phyloP scores from a whole-genome alignment of 176 grass and related monocot genomes.

The Puya raimondii region DNA sequence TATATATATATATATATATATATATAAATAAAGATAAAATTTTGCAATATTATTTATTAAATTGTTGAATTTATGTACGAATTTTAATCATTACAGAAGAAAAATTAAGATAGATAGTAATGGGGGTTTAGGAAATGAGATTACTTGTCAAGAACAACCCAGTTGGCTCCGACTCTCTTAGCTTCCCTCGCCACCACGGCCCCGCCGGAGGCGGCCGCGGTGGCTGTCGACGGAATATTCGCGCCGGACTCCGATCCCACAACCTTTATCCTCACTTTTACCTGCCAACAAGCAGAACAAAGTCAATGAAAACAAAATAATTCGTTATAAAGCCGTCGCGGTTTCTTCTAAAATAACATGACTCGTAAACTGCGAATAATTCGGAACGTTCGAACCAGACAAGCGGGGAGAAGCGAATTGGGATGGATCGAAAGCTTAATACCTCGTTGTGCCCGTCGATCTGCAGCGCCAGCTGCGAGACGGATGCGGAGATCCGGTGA shows the following conservation, averaged over 20 bases:
- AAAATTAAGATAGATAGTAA: background rate
- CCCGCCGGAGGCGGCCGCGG: background rate
- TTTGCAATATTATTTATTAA: no score
- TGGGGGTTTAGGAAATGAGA: background rate
- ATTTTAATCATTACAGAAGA: no score
- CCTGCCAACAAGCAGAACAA: background rate
- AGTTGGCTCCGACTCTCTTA: slow-evolving; percentile 24
- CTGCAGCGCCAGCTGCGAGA: slow-evolving; percentile 24
- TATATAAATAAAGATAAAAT: no score
- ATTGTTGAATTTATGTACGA: no score
- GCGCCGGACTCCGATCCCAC: slow-evolving; percentile 19
- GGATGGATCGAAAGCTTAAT: background rate
- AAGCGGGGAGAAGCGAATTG: no score
- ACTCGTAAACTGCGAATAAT: no score
- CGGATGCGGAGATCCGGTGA: slow-evolving; percentile 13
- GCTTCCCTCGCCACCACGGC: slow-evolving; percentile 21
- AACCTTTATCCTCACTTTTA: slow-evolving; percentile 20
- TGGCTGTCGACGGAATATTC: background rate
- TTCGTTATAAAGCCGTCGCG: no score
- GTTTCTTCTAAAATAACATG: no score
- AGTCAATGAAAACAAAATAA: no score
- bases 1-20: no score
- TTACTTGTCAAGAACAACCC: slow-evolving; percentile 28
- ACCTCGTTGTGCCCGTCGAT: slow-evolving; percentile 20
- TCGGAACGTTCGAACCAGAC: no score